phyloP scores from a whole-genome alignment of 805 yeast species.

The Starmera caribaea region DNA sequence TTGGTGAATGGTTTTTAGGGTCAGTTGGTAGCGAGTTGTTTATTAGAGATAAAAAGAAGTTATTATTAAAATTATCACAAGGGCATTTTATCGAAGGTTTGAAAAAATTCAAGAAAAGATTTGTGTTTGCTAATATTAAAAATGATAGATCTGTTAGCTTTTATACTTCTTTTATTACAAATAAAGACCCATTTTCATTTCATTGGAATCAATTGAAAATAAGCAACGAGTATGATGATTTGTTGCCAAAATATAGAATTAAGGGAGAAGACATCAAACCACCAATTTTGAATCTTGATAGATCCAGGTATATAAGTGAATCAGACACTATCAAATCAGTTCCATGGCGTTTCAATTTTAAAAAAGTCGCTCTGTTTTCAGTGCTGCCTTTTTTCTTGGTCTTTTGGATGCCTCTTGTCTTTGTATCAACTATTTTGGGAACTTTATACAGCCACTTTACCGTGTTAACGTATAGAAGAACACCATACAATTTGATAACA shows the following conservation, averaged over 20 bases:
- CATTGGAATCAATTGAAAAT: slow-evolving; percentile 31
- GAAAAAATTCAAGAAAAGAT: slow-evolving; percentile 42
- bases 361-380: no score
- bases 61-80: slow-evolving; percentile 32
- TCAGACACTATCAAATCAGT: no score
- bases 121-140: slow-evolving; percentile 61
- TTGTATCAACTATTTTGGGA: slow-evolving; percentile 24
- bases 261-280: slow-evolving; percentile 32
- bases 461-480: slow-evolving; percentile 22
- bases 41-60: slow-evolving; percentile 31
- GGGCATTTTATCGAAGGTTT: slow-evolving; percentile 47
- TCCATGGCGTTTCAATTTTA: no score
- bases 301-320: no score
- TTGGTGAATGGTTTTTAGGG: slow-evolving; percentile 51
- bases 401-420: slow-evolving; percentile 39
- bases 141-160: slow-evolving; percentile 86
- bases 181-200: slow-evolving; percentile 64
- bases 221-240: slow-evolving; percentile 35
- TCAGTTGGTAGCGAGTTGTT: slow-evolving; percentile 71
- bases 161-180: slow-evolving; percentile 70
- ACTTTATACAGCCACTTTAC: slow-evolving; percentile 30
- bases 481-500: background rate
- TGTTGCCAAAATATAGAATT: slow-evolving; percentile 23
- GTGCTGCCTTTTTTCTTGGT: no score
- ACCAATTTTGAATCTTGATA: slow-evolving; percentile 38